Evolutionary conservation across 164 flowering plant species (phyloP).

Genomic region (Chloranthus sessilifolius): DNA sequence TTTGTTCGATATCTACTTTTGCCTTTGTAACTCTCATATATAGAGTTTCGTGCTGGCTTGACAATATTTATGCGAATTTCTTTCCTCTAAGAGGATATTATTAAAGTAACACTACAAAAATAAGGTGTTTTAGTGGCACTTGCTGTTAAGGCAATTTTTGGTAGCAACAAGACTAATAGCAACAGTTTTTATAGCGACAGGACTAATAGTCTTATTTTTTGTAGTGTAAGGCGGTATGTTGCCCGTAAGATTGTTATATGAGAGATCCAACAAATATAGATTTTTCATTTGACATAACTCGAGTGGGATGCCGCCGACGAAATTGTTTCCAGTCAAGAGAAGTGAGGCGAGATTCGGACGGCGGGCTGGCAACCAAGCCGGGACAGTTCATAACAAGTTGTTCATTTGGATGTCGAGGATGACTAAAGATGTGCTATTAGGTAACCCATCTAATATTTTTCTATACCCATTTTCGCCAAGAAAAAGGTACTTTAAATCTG

Average conservation of each 20-base stretch:
- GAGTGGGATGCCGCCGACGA: constrained; percentile 1
- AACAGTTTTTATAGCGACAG: too few relatives aligned
- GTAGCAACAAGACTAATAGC: too few relatives aligned
- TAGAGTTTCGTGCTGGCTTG: background rate
- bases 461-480: background rate
- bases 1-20: constrained; percentile 4
- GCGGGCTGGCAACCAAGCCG: constrained; percentile 2
- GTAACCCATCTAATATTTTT: background rate
- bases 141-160: too few relatives aligned
- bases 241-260: constrained; percentile 5
- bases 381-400: background rate
- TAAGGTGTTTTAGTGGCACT: too few relatives aligned
- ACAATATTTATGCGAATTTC: background rate
- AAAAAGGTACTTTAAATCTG: background rate
- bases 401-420: constrained; percentile 4
- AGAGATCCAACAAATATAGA: constrained; percentile 5
- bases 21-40: too few relatives aligned
- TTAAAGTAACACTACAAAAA: too few relatives aligned
- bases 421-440: background rate
- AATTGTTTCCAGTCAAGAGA: constrained; percentile 7
- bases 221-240: constrained; percentile 4
- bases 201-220: too few relatives aligned
- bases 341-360: background rate
- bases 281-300: constrained; percentile 9
- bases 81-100: constrained; percentile 3